phyloP scores from a whole-genome alignment of 2,329 filamentous ascomycete genomes.

The Cercospora zeae-maydis region DNA sequence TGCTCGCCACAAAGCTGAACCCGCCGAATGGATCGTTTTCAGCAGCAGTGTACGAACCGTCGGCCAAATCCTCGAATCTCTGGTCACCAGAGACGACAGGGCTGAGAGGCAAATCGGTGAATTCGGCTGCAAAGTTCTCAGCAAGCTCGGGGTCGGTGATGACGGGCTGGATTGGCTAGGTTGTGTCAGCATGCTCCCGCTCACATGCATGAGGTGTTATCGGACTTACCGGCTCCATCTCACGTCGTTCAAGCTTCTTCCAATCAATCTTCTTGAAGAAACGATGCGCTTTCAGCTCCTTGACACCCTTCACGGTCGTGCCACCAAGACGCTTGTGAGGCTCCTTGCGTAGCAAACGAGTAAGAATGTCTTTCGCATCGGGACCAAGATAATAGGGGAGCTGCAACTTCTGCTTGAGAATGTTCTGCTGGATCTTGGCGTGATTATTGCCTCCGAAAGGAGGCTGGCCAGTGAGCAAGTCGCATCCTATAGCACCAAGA shows the following conservation, averaged over 20 bases:
- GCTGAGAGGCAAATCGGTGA: conserved; percentile 79
- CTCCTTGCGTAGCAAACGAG: conserved; percentile 84
- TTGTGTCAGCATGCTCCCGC: conserved; percentile 8
- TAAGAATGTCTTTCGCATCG: conserved; percentile 92
- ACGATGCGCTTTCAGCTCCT: conserved; percentile 81
- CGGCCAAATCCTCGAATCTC: conserved; percentile 25
- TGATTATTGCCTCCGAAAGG: conserved; percentile 90
- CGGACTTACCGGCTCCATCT: conserved; percentile 61
- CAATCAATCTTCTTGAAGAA: conserved; percentile 98
- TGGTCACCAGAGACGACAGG: conserved; percentile 53
- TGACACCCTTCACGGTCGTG: conserved; percentile 83
- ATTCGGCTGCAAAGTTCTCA: conserved; percentile 93
- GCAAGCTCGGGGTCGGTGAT: conserved; percentile 94
- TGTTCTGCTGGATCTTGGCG: conserved; percentile 93
- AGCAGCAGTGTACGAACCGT: conserved; percentile 15
- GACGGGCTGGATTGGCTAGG: conserved; percentile 74
- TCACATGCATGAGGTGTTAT: neutral
- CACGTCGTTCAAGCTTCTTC: conserved; percentile 76
- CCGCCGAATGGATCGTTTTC: conserved; percentile 51
- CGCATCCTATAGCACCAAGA: conserved; percentile 85
- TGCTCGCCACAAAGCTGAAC: conserved; percentile 53
- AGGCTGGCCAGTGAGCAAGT: conserved; percentile 86
- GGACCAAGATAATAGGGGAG: conserved; percentile 87
- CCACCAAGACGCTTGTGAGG: conserved; percentile 83
- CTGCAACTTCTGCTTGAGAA: conserved; percentile 83